Evolutionary conservation across 176 grass and related monocot genomes (phyloP), one percentile per base, ranked within the genome.

Genomic region (Carex littledalei): DNA sequence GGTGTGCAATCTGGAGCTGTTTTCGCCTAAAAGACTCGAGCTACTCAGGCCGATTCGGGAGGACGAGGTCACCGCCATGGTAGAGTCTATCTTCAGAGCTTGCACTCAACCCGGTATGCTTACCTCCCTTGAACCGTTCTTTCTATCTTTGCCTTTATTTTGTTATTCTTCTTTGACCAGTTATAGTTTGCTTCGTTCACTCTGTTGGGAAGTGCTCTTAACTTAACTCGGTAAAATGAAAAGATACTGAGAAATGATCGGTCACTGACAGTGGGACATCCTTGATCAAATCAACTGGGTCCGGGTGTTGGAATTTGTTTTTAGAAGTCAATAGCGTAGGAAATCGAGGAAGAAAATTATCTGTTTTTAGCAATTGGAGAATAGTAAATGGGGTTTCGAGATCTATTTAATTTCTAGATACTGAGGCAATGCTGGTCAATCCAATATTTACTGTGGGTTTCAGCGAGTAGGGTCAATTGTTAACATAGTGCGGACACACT

Each of bases 51-150:
- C 92, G 52, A 86, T 91, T 72, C 64, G 92, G 0, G 92, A 94
- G 65, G 92, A 94, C 37, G 92, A 94, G 89, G 87, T 94, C 84
- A 91, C 84, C 49, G 87, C 87, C 87, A 94, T 94, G 89, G 89
- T 94, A 43, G 86, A 94, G 13, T 91, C 89, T 82, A 77, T 94
- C 73, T 69, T 86, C 87, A 58, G 4, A 12, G 80, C 52, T 32
- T 84, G 68, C 84, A 86, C 92, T 20, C 37, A 80, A 16, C 41
- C 73, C 2, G 89, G 92, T 94, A 89, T 60, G 1, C 56, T 72
- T 60, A 54, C 63, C 26, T 34, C 57, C 63, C 4, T 68, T 8
- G 21, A 47, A 74, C 3, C 22, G 18, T 74, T 74, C 41, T 22
- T 3, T 13, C 43, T 74, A 20, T 24, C 8, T 63, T 63, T 24